These are phyloP conservation scores for Ensete glaucum DNA, from an alignment of 176 grass and related monocot species.

Conservation along the genomic window DNA sequence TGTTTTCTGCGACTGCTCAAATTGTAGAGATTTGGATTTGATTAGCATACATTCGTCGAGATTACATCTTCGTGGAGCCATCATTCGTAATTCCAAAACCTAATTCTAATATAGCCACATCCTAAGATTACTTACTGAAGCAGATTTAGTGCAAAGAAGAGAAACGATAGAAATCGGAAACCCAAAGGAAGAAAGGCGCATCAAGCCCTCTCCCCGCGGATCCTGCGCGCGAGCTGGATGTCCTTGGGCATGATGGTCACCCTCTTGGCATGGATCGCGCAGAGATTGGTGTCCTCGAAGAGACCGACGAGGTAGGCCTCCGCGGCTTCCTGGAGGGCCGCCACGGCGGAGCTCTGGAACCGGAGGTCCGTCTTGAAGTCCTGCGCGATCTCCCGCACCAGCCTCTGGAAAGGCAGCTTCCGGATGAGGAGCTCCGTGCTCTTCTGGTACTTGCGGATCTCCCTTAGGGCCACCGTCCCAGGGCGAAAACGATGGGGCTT, in stretches of 20 bases:
- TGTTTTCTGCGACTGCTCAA: too few species aligned
- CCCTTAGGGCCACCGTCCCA: slow-evolving; percentile 40
- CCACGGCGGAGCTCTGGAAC: slow-evolving; percentile 54
- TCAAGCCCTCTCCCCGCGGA: slow-evolving; percentile 53
- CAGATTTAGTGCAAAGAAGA: too few species aligned
- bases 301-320: slow-evolving; percentile 63
- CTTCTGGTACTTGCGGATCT: slow-evolving; percentile 84
- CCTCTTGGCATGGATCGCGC: slow-evolving; percentile 60
- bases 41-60: too few species aligned
- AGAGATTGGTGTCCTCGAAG: slow-evolving; percentile 75
- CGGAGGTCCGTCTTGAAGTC: slow-evolving; percentile 74
- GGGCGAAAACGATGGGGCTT: slow-evolving; percentile 57
- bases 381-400: slow-evolving; percentile 50
- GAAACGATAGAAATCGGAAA: neutral
- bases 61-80: too few species aligned
- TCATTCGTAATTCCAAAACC: too few species aligned
- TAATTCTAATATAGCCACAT: too few species aligned
- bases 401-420: slow-evolving; percentile 59
- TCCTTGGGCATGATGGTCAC: slow-evolving; percentile 79
- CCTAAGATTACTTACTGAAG: too few species aligned
- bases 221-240: slow-evolving; percentile 50
- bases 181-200: neutral
- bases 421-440: slow-evolving; percentile 65
- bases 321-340: slow-evolving; percentile 56
- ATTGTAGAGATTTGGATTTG: too few species aligned